Conservation (phyloP, 2,329 filamentous ascomycete genomes). For the Microsporum canis region DNA sequence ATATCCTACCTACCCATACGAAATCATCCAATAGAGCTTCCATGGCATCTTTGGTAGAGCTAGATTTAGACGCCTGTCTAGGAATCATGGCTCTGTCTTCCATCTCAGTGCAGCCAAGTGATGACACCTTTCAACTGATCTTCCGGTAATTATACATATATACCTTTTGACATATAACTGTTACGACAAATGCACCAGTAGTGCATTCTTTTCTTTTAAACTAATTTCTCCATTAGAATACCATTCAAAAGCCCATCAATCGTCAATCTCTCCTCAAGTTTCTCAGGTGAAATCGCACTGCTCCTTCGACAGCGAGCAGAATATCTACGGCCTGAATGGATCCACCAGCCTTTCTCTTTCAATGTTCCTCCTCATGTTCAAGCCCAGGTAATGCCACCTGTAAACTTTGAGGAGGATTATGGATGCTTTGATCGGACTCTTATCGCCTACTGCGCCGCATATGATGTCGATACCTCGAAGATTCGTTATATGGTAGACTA, state of each 20-base stretch:
- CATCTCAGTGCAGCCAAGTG: slow-evolving; percentile 48
- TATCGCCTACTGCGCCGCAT: slow-evolving; percentile 58
- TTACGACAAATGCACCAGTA: not conserved
- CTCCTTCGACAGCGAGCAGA: slow-evolving; percentile 51
- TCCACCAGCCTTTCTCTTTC: slow-evolving; percentile 51
- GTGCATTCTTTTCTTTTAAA: not conserved
- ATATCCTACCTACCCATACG: slow-evolving; percentile 51
- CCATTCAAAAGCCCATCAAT: slow-evolving; percentile 46
- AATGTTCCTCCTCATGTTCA: slow-evolving; percentile 47
- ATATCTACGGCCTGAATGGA: slow-evolving; percentile 55
- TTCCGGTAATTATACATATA: slow-evolving; percentile 40
- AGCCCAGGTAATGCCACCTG: slow-evolving; percentile 38
- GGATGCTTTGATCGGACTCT: slow-evolving; percentile 56
- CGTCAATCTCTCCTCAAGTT: slow-evolving; percentile 52
- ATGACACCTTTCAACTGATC: slow-evolving; percentile 56
- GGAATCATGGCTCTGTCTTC: slow-evolving; percentile 53
- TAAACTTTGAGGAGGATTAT: slow-evolving; percentile 46
- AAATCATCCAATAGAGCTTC: slow-evolving; percentile 46
- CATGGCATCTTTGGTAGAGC: slow-evolving; percentile 42
- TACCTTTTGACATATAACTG: not conserved
- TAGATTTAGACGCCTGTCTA: slow-evolving; percentile 40
- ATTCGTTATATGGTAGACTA: slow-evolving; percentile 53
- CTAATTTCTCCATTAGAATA: slow-evolving; percentile 25
- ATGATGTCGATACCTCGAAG: slow-evolving; percentile 55
- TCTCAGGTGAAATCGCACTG: slow-evolving; percentile 53